phyloP scores from a whole-genome alignment of 306 rosid genomes.

The Ormosia emarginata region DNA sequence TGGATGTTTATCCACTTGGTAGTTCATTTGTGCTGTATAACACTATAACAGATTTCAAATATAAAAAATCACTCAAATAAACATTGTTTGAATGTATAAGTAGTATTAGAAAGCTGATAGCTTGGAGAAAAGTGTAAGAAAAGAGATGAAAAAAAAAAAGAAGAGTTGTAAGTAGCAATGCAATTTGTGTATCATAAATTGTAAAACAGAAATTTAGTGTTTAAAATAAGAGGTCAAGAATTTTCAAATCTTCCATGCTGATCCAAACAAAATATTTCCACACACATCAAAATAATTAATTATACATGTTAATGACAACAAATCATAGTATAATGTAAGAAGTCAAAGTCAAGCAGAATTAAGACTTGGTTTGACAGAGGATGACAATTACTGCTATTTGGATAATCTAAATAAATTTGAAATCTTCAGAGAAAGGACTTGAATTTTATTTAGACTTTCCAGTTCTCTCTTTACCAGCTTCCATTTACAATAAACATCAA shows the following conservation, averaged over 20 bases:
- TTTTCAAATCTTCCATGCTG: not conserved
- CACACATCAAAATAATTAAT: not conserved
- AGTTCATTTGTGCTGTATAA: too few species aligned
- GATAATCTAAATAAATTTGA: not conserved
- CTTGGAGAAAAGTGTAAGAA: not conserved
- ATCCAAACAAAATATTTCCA: not conserved
- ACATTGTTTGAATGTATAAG: not conserved
- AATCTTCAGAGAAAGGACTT: not conserved
- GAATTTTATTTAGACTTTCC: not conserved
- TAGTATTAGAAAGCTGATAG: not conserved
- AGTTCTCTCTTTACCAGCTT: not conserved
- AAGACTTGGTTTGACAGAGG: not conserved
- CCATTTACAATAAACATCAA: not conserved
- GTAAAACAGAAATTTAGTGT: not conserved
- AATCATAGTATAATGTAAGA: not conserved
- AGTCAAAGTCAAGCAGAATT: not conserved
- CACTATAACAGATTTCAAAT: not conserved
- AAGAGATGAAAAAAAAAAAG: not conserved
- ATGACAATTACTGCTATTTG: not conserved
- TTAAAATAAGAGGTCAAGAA: not conserved
- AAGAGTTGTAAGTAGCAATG: not conserved
- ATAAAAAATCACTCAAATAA: not conserved
- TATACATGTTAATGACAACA: not conserved
- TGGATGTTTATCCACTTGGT: not conserved
- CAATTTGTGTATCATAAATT: not conserved